Conservation (phyloP, 2,329 filamentous ascomycete genomes). For the Amauroascus verrucosus region DNA sequence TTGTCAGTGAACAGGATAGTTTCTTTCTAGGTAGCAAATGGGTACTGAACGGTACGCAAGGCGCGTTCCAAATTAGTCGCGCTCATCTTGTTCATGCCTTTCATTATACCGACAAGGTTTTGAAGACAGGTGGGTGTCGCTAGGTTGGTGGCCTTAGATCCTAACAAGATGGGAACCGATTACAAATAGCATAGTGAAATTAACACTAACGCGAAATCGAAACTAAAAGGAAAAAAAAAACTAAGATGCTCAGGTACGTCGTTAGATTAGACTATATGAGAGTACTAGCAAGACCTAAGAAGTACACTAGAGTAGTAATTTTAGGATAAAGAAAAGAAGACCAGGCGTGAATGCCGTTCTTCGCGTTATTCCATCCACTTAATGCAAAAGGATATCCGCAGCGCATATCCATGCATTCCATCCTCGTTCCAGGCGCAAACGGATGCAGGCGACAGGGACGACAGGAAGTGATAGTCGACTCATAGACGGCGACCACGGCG, state of each 20-base stretch:
- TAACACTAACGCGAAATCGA: neutral
- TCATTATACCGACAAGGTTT: no score
- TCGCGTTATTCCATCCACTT: conserved; percentile 44
- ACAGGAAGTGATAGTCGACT: conserved; percentile 31
- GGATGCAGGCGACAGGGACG: conserved; percentile 8
- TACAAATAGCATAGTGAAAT: neutral
- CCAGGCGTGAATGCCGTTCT: conserved; percentile 45
- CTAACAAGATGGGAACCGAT: neutral
- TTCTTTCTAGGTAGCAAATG: neutral
- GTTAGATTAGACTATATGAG: conserved; percentile 9
- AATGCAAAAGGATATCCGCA: conserved; percentile 26
- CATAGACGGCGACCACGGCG: conserved; percentile 99
- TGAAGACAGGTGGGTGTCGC: no score
- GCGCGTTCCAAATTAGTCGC: no score
- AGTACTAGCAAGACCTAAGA: neutral
- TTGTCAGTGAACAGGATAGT: neutral
- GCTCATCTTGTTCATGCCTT: neutral
- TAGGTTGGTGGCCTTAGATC: neutral
- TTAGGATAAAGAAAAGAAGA: conserved; percentile 33
- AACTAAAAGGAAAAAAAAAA: neutral
- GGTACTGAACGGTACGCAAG: no score
- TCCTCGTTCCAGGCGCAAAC: conserved; percentile 20
- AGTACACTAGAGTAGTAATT: neutral
- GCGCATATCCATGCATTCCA: conserved; percentile 27
- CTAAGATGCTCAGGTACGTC: conserved; percentile 3